Percentiles rank a stretch among this genome's conserved stretches.
Conservation (phyloP, 495 filamentous ascomycete species). For the Pyrenula massariospora region DNA sequence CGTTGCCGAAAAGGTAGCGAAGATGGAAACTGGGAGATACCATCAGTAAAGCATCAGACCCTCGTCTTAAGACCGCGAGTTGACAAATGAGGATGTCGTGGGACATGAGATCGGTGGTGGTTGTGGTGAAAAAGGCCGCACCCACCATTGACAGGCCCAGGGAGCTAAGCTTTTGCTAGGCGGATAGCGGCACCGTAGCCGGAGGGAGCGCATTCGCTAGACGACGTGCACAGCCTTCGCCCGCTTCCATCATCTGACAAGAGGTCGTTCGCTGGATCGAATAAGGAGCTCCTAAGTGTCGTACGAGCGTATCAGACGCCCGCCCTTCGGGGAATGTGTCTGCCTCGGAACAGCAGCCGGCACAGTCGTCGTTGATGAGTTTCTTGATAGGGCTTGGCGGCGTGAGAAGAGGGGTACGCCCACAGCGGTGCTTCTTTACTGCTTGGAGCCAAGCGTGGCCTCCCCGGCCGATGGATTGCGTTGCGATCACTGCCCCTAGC, state of each 20-base stretch:
- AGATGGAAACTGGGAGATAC: too few species aligned
- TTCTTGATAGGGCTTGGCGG: neutral
- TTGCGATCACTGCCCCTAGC: neutral
- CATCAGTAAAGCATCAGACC: too few species aligned
- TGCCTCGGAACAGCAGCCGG: neutral
- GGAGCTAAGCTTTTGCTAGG: neutral
- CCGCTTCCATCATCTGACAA: neutral
- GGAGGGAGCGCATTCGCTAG: neutral
- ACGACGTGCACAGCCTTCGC: neutral
- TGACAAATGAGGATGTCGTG: too few species aligned
- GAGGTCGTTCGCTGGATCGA: neutral
- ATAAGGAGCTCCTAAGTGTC: neutral
- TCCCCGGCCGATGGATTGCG: neutral
- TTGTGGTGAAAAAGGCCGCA: too few species aligned
- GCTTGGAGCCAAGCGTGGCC: too few species aligned
- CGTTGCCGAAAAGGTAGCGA: too few species aligned
- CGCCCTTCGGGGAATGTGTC: neutral
- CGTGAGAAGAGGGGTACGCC: neutral
- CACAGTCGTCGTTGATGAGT: neutral
- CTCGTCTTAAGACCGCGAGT: too few species aligned
- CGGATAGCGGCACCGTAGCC: neutral
- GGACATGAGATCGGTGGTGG: too few species aligned
- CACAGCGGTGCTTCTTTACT: too few species aligned
- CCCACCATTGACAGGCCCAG: too few species aligned
- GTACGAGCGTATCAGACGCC: neutral